Conservation (phyloP, 768 basidiomycete genomes). For the Podaxis pistillaris region DNA sequence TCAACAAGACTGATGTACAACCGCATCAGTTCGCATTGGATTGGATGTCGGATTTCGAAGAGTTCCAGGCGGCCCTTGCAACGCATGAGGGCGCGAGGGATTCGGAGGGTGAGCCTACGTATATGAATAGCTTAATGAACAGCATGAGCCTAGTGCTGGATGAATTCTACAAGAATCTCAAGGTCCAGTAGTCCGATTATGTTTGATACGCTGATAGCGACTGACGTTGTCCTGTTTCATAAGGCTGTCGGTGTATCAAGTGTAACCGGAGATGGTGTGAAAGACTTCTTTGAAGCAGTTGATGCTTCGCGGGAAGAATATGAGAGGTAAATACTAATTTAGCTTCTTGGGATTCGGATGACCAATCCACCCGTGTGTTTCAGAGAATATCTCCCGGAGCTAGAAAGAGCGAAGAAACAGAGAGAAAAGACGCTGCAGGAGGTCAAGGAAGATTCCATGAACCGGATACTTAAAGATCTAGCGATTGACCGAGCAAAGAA, state of each 20-base stretch:
- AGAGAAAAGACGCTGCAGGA: slow-evolving; percentile 65
- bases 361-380: slow-evolving; percentile 2
- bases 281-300: slow-evolving; percentile 90
- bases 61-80: slow-evolving; percentile 85
- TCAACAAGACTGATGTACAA: slow-evolving; percentile 97
- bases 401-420: slow-evolving; percentile 64
- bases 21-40: slow-evolving; percentile 89
- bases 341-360: neutral
- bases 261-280: slow-evolving; percentile 91
- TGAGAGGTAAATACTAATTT: slow-evolving; percentile 58
- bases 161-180: slow-evolving; percentile 96
- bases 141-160: slow-evolving; percentile 98
- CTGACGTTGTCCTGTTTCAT: slow-evolving; percentile 8
- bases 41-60: slow-evolving; percentile 99
- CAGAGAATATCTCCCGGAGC: slow-evolving; percentile 92
- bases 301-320: slow-evolving; percentile 87
- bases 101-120: slow-evolving; percentile 88
- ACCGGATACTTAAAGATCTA: slow-evolving; percentile 76
- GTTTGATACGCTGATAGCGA: neutral
- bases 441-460: slow-evolving; percentile 74
- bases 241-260: slow-evolving; percentile 96
- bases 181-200: slow-evolving; percentile 45
- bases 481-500: slow-evolving; percentile 67
- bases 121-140: slow-evolving; percentile 99
- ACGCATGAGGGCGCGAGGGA: slow-evolving; percentile 65